Conservation (phyloP, 805 yeast genomes). For the Dipodascopsis uninucleata region DNA sequence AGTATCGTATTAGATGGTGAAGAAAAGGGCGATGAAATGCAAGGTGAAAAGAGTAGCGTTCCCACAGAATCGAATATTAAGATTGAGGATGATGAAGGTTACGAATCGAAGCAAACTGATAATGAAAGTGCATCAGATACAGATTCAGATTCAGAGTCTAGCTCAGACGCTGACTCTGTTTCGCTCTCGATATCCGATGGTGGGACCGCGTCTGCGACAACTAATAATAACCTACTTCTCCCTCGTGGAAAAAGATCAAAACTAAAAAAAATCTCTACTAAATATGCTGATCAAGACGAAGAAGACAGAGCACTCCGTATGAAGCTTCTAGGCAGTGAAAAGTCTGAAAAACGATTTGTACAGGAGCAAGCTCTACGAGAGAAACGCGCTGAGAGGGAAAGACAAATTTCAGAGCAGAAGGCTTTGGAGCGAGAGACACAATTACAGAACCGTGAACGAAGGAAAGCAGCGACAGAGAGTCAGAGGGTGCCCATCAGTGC, state of each 20-base stretch:
- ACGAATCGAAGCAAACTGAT: neutral
- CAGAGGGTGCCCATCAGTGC: slow-evolving; percentile 24
- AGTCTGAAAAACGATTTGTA: slow-evolving; percentile 32
- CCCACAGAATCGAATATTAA: slow-evolving; percentile 2
- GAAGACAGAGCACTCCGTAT: slow-evolving; percentile 73
- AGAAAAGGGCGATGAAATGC: slow-evolving; percentile 17
- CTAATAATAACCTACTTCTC: slow-evolving; percentile 38
- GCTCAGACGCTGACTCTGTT: slow-evolving; percentile 9
- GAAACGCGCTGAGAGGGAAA: slow-evolving; percentile 27
- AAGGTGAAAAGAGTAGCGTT: slow-evolving; percentile 21
- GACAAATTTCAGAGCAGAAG: slow-evolving; percentile 17
- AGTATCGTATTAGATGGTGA: slow-evolving; percentile 8
- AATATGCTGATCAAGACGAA: slow-evolving; percentile 89
- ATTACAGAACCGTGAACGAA: slow-evolving; percentile 37
- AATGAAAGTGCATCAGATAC: slow-evolving; percentile 10
- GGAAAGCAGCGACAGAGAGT: slow-evolving; percentile 24
- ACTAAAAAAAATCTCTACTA: slow-evolving; percentile 72
- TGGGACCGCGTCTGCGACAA: no score
- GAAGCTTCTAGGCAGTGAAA: slow-evolving; percentile 80
- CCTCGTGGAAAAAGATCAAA: slow-evolving; percentile 85
- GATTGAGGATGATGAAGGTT: slow-evolving; percentile 2
- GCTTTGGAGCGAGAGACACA: slow-evolving; percentile 32
- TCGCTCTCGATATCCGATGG: no score
- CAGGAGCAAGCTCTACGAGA: slow-evolving; percentile 26
- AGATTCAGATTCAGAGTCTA: slow-evolving; percentile 6